These are phyloP conservation scores for Strobilomyces confusus DNA, from an alignment of 768 basidiomycete species.

Conservation along the genomic window DNA sequence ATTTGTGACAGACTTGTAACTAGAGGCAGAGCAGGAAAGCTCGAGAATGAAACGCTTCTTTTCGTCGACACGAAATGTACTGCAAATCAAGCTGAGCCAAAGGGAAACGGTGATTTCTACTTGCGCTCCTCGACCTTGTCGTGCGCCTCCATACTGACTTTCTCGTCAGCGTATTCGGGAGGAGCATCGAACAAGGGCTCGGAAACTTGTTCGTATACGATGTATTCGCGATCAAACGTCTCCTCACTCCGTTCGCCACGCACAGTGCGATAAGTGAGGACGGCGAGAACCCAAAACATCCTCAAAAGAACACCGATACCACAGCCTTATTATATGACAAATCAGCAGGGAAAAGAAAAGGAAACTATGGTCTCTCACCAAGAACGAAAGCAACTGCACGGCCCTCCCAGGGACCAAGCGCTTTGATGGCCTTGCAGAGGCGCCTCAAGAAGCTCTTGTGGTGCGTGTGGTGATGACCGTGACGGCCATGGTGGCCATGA, in stretches of 20 bases:
- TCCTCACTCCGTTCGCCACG: conserved; percentile 42
- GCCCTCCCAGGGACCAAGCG: conserved; percentile 80
- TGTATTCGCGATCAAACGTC: conserved; percentile 37
- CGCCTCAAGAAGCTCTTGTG: conserved; percentile 52
- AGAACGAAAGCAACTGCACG: conserved; percentile 80
- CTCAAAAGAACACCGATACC: conserved; percentile 79
- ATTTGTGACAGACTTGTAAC: conserved; percentile 6
- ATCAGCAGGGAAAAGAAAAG: not conserved
- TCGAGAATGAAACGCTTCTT: not conserved
- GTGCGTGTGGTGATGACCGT: conserved; percentile 26
- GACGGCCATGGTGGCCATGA: conserved; percentile 15
- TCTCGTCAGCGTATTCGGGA: conserved; percentile 60
- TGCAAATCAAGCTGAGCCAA: not conserved
- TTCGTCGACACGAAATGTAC: not conserved
- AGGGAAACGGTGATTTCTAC: conserved; percentile 7
- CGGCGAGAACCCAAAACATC: conserved; percentile 71
- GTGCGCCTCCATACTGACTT: conserved; percentile 28
- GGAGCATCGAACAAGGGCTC: conserved; percentile 49
- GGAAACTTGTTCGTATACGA: conserved; percentile 44
- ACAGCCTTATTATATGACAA: conserved; percentile 47
- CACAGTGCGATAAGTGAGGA: conserved; percentile 58
- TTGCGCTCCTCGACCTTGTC: conserved; percentile 14
- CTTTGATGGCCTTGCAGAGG: conserved; percentile 60
- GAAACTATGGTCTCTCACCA: conserved; percentile 40
- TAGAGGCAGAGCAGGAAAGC: not conserved